Evolutionary conservation across 2,329 filamentous ascomycete genomes (phyloP).

Genomic region (Penicillium brasilianum): DNA sequence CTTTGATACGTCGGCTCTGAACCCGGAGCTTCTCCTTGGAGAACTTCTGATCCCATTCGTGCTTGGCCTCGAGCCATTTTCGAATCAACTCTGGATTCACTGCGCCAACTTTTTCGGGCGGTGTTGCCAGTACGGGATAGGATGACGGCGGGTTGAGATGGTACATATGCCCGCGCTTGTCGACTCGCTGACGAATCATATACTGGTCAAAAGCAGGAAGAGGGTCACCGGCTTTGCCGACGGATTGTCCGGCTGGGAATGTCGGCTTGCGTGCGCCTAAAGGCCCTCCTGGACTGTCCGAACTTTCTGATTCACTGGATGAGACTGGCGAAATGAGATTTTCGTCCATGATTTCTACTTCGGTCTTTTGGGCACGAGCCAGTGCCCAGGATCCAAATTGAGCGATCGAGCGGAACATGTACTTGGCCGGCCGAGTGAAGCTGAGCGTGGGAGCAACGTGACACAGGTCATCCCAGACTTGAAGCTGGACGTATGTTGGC

Average conservation of each 20-base stretch:
- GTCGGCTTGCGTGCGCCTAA: constrained; percentile 16
- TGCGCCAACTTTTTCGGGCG: constrained; percentile 71
- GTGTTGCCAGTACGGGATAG: constrained; percentile 69
- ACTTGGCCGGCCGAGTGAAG: constrained; percentile 93
- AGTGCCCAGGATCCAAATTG: constrained; percentile 94
- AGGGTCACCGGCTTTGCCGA: constrained; percentile 86
- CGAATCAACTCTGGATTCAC: constrained; percentile 78
- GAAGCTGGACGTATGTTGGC: constrained; percentile 89
- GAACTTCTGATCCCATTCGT: constrained; percentile 75
- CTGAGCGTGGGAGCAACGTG: constrained; percentile 92
- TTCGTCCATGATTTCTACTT: constrained; percentile 81
- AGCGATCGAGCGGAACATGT: constrained; percentile 90
- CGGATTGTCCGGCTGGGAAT: constrained; percentile 41
- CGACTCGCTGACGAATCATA: constrained; percentile 91
- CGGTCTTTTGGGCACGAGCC: constrained; percentile 76
- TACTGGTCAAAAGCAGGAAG: constrained; percentile 78
- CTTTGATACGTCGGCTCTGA: constrained; percentile 73
- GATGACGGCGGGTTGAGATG: constrained; percentile 68
- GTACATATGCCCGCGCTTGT: constrained; percentile 75
- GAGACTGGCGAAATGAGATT: constrained; percentile 78
- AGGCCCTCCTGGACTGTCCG: constrained; percentile 12
- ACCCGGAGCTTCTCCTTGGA: constrained; percentile 70
- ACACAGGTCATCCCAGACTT: constrained; percentile 95
- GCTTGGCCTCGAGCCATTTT: constrained; percentile 80
- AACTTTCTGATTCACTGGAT: constrained; percentile 48